Percentiles rank a stretch among this genome's conserved stretches.
These are phyloP conservation scores for Lachnellula occidentalis DNA, from an alignment of 2,329 filamentous ascomycete genomes.

Conservation along the genomic window DNA sequence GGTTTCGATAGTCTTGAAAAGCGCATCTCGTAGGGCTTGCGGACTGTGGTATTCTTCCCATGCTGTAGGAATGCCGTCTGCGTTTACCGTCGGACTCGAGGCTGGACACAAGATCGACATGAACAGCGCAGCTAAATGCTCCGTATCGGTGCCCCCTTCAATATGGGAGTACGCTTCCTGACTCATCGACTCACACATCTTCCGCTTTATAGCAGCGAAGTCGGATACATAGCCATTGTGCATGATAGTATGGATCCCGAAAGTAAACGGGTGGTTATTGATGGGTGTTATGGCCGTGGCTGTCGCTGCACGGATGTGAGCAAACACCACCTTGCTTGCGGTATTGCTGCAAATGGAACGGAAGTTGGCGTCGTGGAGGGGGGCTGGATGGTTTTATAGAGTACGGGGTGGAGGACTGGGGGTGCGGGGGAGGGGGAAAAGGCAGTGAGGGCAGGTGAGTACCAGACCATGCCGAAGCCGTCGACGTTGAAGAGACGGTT, in stretches of 20 bases:
- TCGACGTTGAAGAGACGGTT: slow-evolving; percentile 51
- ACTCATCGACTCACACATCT: slow-evolving; percentile 39
- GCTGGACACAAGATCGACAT: slow-evolving; percentile 25
- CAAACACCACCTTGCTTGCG: slow-evolving; percentile 43
- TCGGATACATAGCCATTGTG: slow-evolving; percentile 48
- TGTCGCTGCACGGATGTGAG: slow-evolving; percentile 47
- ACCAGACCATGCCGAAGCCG: slow-evolving; percentile 50
- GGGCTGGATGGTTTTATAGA: slow-evolving; percentile 48
- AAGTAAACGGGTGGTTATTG: slow-evolving; percentile 51
- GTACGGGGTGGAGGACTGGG: slow-evolving; percentile 38
- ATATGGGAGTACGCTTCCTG: slow-evolving; percentile 44
- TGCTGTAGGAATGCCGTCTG: slow-evolving; percentile 2
- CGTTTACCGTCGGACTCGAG: not conserved
- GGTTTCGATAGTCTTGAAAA: slow-evolving; percentile 38
- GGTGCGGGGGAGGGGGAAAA: slow-evolving; percentile 25
- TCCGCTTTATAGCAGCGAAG: slow-evolving; percentile 42
- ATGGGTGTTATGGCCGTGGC: slow-evolving; percentile 41
- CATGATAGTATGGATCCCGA: slow-evolving; percentile 50
- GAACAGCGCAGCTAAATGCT: slow-evolving; percentile 43
- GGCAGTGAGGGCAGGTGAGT: slow-evolving; percentile 38
- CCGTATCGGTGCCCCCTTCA: slow-evolving; percentile 46
- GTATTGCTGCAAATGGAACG: slow-evolving; percentile 46
- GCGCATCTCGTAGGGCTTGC: slow-evolving; percentile 38
- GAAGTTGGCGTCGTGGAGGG: slow-evolving; percentile 49
- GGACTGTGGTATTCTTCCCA: slow-evolving; percentile 40